Percentiles rank a stretch among this genome's conserved stretches.
These are phyloP conservation scores for Baeospora myosura DNA, from an alignment of 1,284 basidiomycete genomes.

Conservation along the genomic window DNA sequence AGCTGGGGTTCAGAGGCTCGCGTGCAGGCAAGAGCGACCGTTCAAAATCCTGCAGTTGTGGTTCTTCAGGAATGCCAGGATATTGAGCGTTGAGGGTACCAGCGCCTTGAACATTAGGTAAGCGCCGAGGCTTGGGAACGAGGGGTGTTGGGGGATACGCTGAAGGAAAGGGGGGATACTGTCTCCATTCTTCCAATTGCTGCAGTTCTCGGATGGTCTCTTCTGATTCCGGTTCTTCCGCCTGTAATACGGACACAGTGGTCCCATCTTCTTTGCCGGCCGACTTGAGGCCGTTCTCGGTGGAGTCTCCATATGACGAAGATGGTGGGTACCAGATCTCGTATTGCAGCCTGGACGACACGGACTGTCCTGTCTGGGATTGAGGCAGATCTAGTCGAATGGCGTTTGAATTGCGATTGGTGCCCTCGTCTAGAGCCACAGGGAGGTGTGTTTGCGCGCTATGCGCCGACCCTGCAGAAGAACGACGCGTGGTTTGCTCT, in stretches of 20 bases:
- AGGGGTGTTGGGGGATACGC: conserved; percentile 21
- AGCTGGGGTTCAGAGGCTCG: conserved; percentile 52
- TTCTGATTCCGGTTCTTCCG: not conserved
- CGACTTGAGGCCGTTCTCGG: conserved; percentile 4
- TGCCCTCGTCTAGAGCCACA: not conserved
- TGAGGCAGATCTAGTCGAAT: not conserved
- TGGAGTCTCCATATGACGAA: conserved; percentile 26
- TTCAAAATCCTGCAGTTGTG: conserved; percentile 42
- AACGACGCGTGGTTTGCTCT: conserved; percentile 1
- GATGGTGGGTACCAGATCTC: conserved; percentile 36
- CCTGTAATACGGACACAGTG: not conserved
- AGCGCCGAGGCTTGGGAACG: conserved; percentile 11
- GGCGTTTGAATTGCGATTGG: not conserved
- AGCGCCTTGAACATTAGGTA: conserved; percentile 11
- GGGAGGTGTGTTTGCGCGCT: not conserved
- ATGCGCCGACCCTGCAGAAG: too few species aligned
- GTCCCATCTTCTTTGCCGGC: too few species aligned
- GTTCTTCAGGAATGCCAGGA: conserved; percentile 24
- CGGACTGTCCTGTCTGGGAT: not conserved
- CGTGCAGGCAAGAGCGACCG: conserved; percentile 58
- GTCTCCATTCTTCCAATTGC: conserved; percentile 19
- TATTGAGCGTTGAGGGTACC: conserved; percentile 15
- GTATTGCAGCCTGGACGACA: conserved; percentile 14
- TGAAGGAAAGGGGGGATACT: conserved; percentile 21
- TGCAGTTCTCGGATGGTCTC: conserved; percentile 5